Evolutionary conservation across 129 eudicot genomes (phyloP).

Genomic region (Helianthus tuberosus): DNA sequence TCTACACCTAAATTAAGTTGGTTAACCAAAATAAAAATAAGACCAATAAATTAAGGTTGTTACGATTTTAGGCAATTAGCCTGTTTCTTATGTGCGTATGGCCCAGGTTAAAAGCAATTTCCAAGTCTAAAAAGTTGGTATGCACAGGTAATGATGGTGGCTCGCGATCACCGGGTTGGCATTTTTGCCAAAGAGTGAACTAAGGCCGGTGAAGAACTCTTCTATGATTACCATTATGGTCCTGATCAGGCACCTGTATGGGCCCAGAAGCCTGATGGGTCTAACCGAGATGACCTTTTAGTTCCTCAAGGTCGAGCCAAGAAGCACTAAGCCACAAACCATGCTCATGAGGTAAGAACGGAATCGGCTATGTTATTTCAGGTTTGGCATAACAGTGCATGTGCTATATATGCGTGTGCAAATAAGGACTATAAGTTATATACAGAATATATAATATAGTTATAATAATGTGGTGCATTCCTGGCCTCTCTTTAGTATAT

Average conservation of each 20-base stretch:
- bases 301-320: constrained; percentile 75
- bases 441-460: constrained; percentile 10
- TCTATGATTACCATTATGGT: constrained; percentile 89
- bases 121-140: constrained; percentile 6
- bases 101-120: constrained; percentile 1
- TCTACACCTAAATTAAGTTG: neutral
- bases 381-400: constrained; percentile 8
- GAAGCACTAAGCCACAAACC: constrained; percentile 63
- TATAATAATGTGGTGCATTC: constrained; percentile 16
- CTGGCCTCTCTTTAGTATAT: constrained; percentile 21
- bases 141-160: constrained; percentile 86
- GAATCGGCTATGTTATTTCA: neutral
- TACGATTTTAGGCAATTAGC: neutral
- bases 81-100: neutral
- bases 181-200: constrained; percentile 83
- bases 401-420: constrained; percentile 7
- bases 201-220: constrained; percentile 87
- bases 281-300: constrained; percentile 56
- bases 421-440: constrained; percentile 13
- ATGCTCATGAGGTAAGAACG: constrained; percentile 7
- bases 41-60: neutral
- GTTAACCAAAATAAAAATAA: neutral
- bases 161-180: constrained; percentile 99
- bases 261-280: constrained; percentile 80
- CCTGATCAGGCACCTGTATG: constrained; percentile 85